A percentile compares a stretch with the other conserved stretches of the same genome.
These are phyloP conservation scores for Sugiyamaella pinicola DNA, from an alignment of 1,139 yeast species.

Conservation along the genomic window DNA sequence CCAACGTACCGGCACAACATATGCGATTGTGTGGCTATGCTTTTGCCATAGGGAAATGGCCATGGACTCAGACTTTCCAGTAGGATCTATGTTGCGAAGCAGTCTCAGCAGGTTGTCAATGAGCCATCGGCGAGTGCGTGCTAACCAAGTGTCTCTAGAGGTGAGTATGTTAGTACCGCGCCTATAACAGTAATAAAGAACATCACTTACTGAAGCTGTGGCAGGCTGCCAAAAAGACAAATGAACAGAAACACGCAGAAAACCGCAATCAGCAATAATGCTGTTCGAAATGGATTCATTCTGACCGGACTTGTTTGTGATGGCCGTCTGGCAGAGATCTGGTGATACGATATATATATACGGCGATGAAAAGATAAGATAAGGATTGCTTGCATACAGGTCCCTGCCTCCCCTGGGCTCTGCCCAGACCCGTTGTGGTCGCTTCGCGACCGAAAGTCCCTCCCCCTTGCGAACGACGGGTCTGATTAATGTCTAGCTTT, in stretches of 20 bases:
- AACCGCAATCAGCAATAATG: slow-evolving; percentile 26
- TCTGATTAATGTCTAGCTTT: too few relatives aligned
- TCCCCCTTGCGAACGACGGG: too few relatives aligned
- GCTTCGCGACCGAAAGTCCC: too few relatives aligned
- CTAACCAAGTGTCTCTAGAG: slow-evolving; percentile 23
- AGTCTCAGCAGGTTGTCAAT: slow-evolving; percentile 10
- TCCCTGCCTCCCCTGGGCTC: too few relatives aligned
- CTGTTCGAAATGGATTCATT: slow-evolving; percentile 15
- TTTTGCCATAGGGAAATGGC: slow-evolving; percentile 6
- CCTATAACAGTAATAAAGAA: neutral
- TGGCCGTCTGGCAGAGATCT: too few relatives aligned
- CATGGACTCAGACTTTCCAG: slow-evolving; percentile 10
- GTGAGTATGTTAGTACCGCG: neutral
- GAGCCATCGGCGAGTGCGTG: slow-evolving; percentile 24
- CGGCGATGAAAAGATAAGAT: too few relatives aligned
- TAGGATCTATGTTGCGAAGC: slow-evolving; percentile 11
- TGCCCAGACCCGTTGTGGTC: too few relatives aligned
- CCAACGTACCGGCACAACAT: slow-evolving; percentile 17
- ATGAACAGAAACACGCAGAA: slow-evolving; percentile 36
- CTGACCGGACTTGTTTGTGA: neutral
- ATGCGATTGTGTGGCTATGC: slow-evolving; percentile 14
- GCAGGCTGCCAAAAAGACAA: slow-evolving; percentile 59
- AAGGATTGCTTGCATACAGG: too few relatives aligned
- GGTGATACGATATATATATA: too few relatives aligned
- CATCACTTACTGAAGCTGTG: slow-evolving; percentile 45